These are phyloP conservation scores for Podospora fimiseda DNA, from an alignment of 495 filamentous ascomycete species.

Conservation along the genomic window DNA sequence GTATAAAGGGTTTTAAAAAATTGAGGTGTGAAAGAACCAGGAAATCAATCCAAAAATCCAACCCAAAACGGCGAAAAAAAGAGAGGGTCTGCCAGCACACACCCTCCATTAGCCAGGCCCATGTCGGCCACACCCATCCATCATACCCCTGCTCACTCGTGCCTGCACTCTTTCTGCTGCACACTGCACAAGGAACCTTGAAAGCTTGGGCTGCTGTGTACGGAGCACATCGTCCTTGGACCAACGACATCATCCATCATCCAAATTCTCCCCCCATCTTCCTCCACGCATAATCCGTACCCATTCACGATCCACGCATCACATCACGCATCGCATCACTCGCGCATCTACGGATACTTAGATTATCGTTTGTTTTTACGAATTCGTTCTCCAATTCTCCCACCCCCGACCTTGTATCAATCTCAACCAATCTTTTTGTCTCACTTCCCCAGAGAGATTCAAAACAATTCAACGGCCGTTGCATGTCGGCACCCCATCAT, in stretches of 20 bases:
- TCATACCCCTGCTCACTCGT: slow-evolving; percentile 1
- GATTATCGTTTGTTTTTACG: not conserved
- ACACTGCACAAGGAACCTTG: slow-evolving; percentile 2
- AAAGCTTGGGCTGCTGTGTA: slow-evolving; percentile 7
- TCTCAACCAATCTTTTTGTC: slow-evolving; percentile 2
- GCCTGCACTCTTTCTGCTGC: slow-evolving; percentile 2
- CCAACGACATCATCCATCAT: slow-evolving; percentile 26
- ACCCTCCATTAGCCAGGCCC: too few species aligned
- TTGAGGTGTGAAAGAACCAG: not conserved
- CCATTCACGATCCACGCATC: not conserved
- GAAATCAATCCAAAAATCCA: slow-evolving; percentile 8
- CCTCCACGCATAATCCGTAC: slow-evolving; percentile 3
- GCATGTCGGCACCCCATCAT: slow-evolving; percentile 20
- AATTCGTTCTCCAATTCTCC: too few species aligned
- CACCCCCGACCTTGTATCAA: too few species aligned
- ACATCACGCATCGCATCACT: slow-evolving; percentile 2
- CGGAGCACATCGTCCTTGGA: not conserved
- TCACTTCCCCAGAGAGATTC: not conserved
- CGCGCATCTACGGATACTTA: not conserved
- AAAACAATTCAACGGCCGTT: not conserved
- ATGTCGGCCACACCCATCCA: too few species aligned
- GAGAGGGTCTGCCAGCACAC: slow-evolving; percentile 8
- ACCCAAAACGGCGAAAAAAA: slow-evolving; percentile 11
- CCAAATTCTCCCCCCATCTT: slow-evolving; percentile 9
- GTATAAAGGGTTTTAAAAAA: too few species aligned